A percentile compares a stretch with the other conserved stretches of the same genome.
phyloP scores from a whole-genome alignment of 352 stramenopile species.

The Phytophthora sp. region DNA sequence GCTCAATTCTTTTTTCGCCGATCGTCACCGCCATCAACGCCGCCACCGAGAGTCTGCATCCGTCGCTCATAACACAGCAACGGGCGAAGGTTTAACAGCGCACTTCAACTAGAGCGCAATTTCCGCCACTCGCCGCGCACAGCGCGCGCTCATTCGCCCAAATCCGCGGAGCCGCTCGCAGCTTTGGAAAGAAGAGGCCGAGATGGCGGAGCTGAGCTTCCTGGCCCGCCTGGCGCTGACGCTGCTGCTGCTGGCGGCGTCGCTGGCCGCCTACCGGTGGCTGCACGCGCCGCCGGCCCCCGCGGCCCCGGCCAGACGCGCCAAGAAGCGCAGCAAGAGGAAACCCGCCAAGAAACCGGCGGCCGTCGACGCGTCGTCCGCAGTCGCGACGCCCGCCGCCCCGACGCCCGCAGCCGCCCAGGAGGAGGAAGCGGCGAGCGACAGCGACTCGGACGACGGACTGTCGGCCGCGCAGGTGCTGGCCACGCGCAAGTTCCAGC shows the following conservation, averaged over 20 bases:
- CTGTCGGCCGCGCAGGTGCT: slow-evolving; percentile 69
- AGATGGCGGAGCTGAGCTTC: slow-evolving; percentile 47
- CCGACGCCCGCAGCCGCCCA: background rate
- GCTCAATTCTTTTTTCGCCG: too few relatives aligned
- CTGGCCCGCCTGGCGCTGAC: slow-evolving; percentile 44
- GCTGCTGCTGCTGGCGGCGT: slow-evolving; percentile 48
- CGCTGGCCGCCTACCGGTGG: slow-evolving; percentile 45
- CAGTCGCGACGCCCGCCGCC: background rate
- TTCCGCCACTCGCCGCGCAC: background rate
- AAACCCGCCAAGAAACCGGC: slow-evolving; percentile 46
- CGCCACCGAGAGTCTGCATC: too few relatives aligned
- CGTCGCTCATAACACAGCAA: too few relatives aligned
- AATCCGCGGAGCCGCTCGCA: too few relatives aligned
- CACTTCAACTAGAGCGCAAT: slow-evolving; percentile 1
- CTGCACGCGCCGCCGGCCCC: slow-evolving; percentile 16
- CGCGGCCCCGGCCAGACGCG: slow-evolving; percentile 1
- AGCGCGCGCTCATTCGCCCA: background rate
- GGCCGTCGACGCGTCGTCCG: slow-evolving; percentile 5
- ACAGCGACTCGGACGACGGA: slow-evolving; percentile 66
- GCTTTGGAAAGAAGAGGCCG: slow-evolving; percentile 4
- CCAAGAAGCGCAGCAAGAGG: slow-evolving; percentile 57
- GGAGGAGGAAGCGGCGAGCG: slow-evolving; percentile 30
- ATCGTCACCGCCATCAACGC: too few relatives aligned
- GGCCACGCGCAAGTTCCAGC: slow-evolving; percentile 65
- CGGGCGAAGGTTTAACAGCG: too few relatives aligned